Evolutionary conservation across 192 early-diverging fungal species (phyloP), one percentile per base, ranked within the genome.

Genomic region (Coemansia sp.): DNA sequence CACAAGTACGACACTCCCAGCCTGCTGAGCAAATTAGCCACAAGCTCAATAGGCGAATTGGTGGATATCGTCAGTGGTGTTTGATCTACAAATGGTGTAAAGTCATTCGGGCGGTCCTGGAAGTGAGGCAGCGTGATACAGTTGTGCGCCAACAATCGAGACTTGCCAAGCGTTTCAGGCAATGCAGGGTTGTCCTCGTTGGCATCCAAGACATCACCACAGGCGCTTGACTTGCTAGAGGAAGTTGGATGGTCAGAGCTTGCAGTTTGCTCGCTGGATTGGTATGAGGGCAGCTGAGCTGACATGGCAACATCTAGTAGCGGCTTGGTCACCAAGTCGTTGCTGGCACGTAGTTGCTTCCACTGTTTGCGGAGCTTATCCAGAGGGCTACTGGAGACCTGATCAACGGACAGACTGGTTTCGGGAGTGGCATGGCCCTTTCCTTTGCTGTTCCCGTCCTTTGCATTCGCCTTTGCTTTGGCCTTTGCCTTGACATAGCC

Each of bases 1-100:
- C 91, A 92, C 2, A 97, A 68, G 41, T 91, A 93, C 50, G 89
- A 87, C 29, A 92, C 79, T 3, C 95, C 94, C 42, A 97, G 68
- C 62, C 94, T 92, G 51, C 90, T 84, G 70, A 97, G 93, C 57
- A 96, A 60, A 50, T 94, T 94, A 66, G 90, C 83, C 0, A 93
- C 88, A n/a, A 97, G 65, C 67, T 96, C 92, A 70, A 94, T 89
- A n/a, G 91, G 90, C 29, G 92, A 84, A 63, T 89, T 87, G 12
- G 88, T 64, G 8, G 88, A 87, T 9, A 97, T 88, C 0, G 89
- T 82, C 23, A 95, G 64, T 3, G 95, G 95, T 2, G 94, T 93
- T 82, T 92, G 85, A 50, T 84, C 77, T 1, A 85, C 74, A 61
- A 71, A 86, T 27, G 72, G 68, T 3, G 74, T 75, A 62, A 85